phyloP scores from a whole-genome alignment of 345 rosid species.

The Gossypium herbaceum region DNA sequence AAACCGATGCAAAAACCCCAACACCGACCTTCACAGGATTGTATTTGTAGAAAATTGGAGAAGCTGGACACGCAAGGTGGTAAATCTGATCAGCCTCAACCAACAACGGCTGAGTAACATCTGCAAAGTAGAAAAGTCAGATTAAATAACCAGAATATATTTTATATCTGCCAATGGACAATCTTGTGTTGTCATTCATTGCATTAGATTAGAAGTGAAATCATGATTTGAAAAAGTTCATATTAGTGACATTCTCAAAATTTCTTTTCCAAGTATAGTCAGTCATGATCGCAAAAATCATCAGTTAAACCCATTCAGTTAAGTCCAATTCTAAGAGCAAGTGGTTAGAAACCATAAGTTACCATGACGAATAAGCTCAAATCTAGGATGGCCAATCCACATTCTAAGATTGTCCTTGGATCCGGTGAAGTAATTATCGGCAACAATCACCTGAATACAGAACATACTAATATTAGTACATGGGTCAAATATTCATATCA shows the following conservation, averaged over 20 bases:
- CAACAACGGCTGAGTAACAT: constrained; percentile 78
- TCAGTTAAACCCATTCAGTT: too few relatives aligned
- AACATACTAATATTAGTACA: not conserved
- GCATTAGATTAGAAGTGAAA: too few relatives aligned
- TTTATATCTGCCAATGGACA: not conserved
- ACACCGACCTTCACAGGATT: constrained; percentile 87
- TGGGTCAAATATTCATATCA: not conserved
- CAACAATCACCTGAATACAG: constrained; percentile 66
- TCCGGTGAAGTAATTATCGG: constrained; percentile 90
- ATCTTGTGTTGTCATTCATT: not conserved
- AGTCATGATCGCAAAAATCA: too few relatives aligned
- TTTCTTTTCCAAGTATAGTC: too few relatives aligned
- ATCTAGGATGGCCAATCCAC: constrained; percentile 95
- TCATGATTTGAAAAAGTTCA: not conserved
- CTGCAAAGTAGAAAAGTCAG: constrained; percentile 34
- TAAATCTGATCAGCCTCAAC: constrained; percentile 92
- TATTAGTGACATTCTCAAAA: not conserved
- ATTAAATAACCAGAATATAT: constrained; percentile 5
- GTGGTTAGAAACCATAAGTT: constrained; percentile 17
- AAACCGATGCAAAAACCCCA: not conserved
- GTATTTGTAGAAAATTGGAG: constrained; percentile 92
- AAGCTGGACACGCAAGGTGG: constrained; percentile 99
- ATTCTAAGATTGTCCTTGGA: constrained; percentile 79
- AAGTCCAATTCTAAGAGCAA: not conserved
- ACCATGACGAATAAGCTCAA: constrained; percentile 98